Percentiles rank a stretch among this genome's conserved stretches.
These are phyloP conservation scores for Huntiella moniliformis DNA, from an alignment of 2,329 filamentous ascomycete genomes.

Conservation along the genomic window DNA sequence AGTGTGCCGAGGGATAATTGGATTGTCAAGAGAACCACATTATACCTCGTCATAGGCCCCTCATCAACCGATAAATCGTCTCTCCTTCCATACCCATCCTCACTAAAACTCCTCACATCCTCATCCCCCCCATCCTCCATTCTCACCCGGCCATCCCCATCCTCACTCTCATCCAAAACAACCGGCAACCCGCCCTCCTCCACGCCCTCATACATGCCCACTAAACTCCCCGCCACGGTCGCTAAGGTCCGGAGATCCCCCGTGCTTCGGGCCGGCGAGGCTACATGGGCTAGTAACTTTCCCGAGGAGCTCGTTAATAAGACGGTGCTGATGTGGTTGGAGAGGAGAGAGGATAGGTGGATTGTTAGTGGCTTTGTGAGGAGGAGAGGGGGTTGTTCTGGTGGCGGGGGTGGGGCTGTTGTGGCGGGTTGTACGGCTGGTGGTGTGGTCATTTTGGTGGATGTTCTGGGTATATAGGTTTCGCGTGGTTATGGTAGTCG, in stretches of 20 bases:
- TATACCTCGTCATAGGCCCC: too few species aligned
- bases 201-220: constrained; percentile 29
- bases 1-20: constrained; percentile 40
- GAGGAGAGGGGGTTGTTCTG: constrained; percentile 36
- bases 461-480: too few species aligned
- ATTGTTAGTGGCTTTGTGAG: constrained; percentile 45
- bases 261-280: constrained; percentile 32
- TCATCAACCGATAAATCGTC: too few species aligned
- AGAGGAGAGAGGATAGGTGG: constrained; percentile 41
- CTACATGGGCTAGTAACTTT: constrained; percentile 44
- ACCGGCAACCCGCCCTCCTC: constrained; percentile 14
- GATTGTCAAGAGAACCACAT: constrained; percentile 24
- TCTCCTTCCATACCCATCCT: too few species aligned
- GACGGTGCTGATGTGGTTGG: constrained; percentile 36
- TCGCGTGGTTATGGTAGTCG: background rate
- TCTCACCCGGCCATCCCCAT: constrained; percentile 14
- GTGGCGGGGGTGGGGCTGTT: constrained; percentile 19
- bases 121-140: constrained; percentile 15
- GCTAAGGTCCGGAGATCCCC: constrained; percentile 41
- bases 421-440: constrained; percentile 19
- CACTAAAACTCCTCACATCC: constrained; percentile 9
- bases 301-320: constrained; percentile 41
- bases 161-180: constrained; percentile 21
- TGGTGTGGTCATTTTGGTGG: constrained; percentile 12
- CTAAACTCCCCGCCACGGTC: constrained; percentile 38